phyloP scores from a whole-genome alignment of 805 yeast species.

The Millerago galiae region DNA sequence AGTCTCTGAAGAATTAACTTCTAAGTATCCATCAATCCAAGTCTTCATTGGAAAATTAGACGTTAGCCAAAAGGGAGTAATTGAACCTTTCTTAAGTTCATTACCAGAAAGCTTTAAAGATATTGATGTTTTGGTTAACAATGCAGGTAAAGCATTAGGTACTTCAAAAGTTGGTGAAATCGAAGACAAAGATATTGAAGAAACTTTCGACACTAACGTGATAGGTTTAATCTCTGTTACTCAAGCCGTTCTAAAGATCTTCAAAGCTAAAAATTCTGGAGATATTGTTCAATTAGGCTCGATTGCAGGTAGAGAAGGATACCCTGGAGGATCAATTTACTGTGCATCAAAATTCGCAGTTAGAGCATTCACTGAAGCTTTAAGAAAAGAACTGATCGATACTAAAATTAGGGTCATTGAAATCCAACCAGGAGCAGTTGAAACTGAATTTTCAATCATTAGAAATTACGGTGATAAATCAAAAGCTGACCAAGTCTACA shows the following conservation, averaged over 20 bases:
- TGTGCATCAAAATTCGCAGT: slow-evolving; percentile 73
- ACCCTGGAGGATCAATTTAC: slow-evolving; percentile 74
- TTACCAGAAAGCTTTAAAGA: slow-evolving; percentile 57
- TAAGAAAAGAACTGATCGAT: slow-evolving; percentile 69
- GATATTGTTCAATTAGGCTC: slow-evolving; percentile 74
- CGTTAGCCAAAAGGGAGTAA: slow-evolving; percentile 46
- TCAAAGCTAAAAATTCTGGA: slow-evolving; percentile 67
- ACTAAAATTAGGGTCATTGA: slow-evolving; percentile 64
- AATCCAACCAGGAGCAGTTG: slow-evolving; percentile 65
- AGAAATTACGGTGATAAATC: slow-evolving; percentile 53
- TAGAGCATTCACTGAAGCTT: slow-evolving; percentile 61
- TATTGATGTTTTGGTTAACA: slow-evolving; percentile 63
- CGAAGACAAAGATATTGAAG: slow-evolving; percentile 51
- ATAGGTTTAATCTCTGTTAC: slow-evolving; percentile 79
- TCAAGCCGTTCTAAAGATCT: slow-evolving; percentile 66
- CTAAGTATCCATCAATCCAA: slow-evolving; percentile 40
- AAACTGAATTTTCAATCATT: slow-evolving; percentile 57
- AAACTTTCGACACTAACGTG: slow-evolving; percentile 84
- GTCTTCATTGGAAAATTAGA: slow-evolving; percentile 47
- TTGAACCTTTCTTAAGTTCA: slow-evolving; percentile 41
- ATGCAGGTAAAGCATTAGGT: slow-evolving; percentile 81
- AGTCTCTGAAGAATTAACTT: slow-evolving; percentile 39
- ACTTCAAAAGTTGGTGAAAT: slow-evolving; percentile 70
- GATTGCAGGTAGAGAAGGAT: slow-evolving; percentile 73
- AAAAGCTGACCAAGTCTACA: slow-evolving; percentile 51